Base-by-base conservation (phyloP, 2,329 filamentous ascomycete genomes). In the Penicillium sp. region DNA sequence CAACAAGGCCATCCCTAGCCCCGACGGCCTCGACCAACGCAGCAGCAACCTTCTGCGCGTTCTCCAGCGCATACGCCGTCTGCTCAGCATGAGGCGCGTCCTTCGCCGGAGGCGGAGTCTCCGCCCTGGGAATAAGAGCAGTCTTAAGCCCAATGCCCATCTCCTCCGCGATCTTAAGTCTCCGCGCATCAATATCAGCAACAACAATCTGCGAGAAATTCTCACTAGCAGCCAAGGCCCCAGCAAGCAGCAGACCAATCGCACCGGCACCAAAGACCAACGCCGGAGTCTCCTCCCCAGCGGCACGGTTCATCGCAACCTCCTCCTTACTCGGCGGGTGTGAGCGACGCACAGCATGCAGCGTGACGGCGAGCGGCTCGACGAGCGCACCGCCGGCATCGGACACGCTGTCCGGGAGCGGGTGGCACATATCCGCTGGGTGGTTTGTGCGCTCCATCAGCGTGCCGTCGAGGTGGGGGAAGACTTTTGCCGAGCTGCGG, bases 381-480 rank as follows among this genome's bases (percentile, higher is more conserved):
- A 82, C 67, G 9, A 83, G 67, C 2, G 80, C 80, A 12, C 79
- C 80, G 12, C 80, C 70, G 32, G 78, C 74, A 48, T 79, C 71
- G 4, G 74, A 75, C 44, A 82, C 69, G 32, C 69, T 66, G 0
- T 74, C 68, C 0, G 79, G 79, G 1, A 83, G 69, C 62, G 73
- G 74, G 55, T 83, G 78, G 62, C 78, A 81, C 77, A 79, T 78
- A 31, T 70, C 68, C 2, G 77, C 78, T 0, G 80, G 79, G 60
- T 83, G 80, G 58, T 82, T 83, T 46, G 82, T 80, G 45, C 74
- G 67, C 48, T 79, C 77, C 68, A 82, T 80, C 55, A 84, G 65
- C 28, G 80, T 84, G n/a, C 80, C 80, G 62, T 84, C 80, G 28
- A 78, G 74, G 61, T 83, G 80, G 6, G 80, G 80, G 60, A 79